Evolutionary conservation across 2,329 filamentous ascomycete species (phyloP).

Genomic region (Fusarium albidum): DNA sequence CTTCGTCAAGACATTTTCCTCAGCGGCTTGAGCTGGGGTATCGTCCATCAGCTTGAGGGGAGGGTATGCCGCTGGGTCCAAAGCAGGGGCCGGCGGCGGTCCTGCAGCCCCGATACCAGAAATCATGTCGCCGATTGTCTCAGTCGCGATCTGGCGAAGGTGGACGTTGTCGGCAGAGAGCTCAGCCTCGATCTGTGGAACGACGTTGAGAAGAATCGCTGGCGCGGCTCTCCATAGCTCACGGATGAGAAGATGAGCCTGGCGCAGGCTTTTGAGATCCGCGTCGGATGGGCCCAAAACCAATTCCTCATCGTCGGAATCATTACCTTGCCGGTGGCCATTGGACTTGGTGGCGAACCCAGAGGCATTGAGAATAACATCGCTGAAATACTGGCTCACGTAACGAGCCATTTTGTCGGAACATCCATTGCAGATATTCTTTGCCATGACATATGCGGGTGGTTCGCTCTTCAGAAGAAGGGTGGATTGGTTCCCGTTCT

Average conservation of each 20-base stretch:
- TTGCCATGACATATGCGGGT: constrained; percentile 95
- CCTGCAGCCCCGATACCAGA: constrained; percentile 93
- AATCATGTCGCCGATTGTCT: constrained; percentile 94
- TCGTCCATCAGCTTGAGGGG: constrained; percentile 72
- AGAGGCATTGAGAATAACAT: constrained; percentile 91
- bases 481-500: constrained; percentile 82
- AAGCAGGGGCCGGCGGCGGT: constrained; percentile 72
- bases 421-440: constrained; percentile 87
- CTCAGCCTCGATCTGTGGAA: constrained; percentile 93
- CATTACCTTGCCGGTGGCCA: constrained; percentile 66
- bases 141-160: constrained; percentile 85
- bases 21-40: constrained; percentile 50
- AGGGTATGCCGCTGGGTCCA: constrained; percentile 89
- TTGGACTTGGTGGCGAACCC: constrained; percentile 64
- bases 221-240: constrained; percentile 95
- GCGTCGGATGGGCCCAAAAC: constrained; percentile 75
- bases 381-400: constrained; percentile 95
- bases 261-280: constrained; percentile 86
- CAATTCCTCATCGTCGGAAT: constrained; percentile 69
- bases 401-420: constrained; percentile 95
- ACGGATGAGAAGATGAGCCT: constrained; percentile 87
- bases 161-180: constrained; percentile 89
- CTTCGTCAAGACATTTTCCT: constrained; percentile 74
- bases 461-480: constrained; percentile 88
- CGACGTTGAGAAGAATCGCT: constrained; percentile 87